A percentile compares a stretch with the other conserved stretches of the same genome.
Conservation (phyloP, 2,329 filamentous ascomycete species). For the Pseudogymnoascus sp. region DNA sequence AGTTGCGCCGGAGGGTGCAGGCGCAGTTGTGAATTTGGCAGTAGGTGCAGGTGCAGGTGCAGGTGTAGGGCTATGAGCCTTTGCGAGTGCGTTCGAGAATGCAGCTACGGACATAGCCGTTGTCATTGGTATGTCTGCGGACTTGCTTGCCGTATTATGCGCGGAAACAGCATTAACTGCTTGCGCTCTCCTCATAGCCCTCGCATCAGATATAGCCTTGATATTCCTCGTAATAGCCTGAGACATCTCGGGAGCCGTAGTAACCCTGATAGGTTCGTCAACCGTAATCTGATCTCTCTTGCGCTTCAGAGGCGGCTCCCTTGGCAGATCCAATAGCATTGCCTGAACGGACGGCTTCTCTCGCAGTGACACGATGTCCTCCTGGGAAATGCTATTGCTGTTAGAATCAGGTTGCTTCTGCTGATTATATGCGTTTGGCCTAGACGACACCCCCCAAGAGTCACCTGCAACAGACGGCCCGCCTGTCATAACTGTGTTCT, state of each 20-base stretch:
- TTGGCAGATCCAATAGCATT: background rate
- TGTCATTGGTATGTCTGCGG: background rate
- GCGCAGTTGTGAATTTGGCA: background rate
- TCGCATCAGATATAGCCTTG: conserved; percentile 1
- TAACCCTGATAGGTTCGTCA: background rate
- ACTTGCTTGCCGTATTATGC: background rate
- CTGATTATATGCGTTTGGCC: background rate
- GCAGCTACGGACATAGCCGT: background rate
- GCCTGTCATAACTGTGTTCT: background rate
- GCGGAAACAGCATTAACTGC: background rate
- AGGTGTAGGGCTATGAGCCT: background rate
- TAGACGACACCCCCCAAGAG: background rate
- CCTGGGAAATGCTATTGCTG: background rate
- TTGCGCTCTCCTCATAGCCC: background rate
- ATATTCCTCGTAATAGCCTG: background rate
- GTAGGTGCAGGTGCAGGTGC: background rate
- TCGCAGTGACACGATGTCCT: background rate
- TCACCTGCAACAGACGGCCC: background rate
- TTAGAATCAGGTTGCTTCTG: background rate
- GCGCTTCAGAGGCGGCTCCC: background rate
- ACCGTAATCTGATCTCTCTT: background rate
- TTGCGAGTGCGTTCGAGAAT: background rate
- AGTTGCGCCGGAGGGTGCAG: background rate
- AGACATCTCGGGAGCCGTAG: background rate
- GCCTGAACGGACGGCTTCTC: background rate